These are phyloP conservation scores for Lepiota venenata DNA, from an alignment of 768 basidiomycete species.

Conservation along the genomic window DNA sequence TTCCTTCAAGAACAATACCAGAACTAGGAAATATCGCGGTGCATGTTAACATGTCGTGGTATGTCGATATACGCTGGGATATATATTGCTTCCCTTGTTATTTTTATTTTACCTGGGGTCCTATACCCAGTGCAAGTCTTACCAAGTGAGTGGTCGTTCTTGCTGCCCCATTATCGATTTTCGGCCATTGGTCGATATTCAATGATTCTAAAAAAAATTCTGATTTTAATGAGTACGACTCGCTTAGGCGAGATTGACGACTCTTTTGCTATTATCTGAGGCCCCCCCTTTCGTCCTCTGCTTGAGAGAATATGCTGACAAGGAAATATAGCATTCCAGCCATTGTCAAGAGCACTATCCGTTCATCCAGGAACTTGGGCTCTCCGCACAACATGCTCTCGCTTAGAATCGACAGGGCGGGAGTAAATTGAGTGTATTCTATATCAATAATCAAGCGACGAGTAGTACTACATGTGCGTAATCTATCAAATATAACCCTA, in stretches of 20 bases:
- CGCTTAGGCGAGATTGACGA: slow-evolving; percentile 32
- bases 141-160: slow-evolving; percentile 22
- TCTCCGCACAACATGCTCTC: too few species aligned
- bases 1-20: slow-evolving; percentile 42
- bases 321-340: not conserved
- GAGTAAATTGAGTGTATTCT: not conserved
- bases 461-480: not conserved
- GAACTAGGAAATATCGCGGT: slow-evolving; percentile 47
- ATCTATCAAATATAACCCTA: slow-evolving; percentile 1
- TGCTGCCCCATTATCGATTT: slow-evolving; percentile 12
- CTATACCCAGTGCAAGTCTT: not conserved
- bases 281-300: slow-evolving; percentile 18
- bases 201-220: slow-evolving; percentile 42
- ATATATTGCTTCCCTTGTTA: too few species aligned
- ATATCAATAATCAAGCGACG: not conserved
- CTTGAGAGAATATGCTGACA: not conserved
- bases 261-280: slow-evolving; percentile 31
- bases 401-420: too few species aligned
- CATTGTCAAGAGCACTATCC: too few species aligned
- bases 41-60: slow-evolving; percentile 32
- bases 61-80: slow-evolving; percentile 46
- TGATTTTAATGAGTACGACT: slow-evolving; percentile 53
- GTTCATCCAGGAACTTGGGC: too few species aligned
- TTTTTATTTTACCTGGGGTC: not conserved
- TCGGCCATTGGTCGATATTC: slow-evolving; percentile 17